Evolutionary conservation across 208 protist species (phyloP).

Genomic region (Tritrichomonas foetus): DNA sequence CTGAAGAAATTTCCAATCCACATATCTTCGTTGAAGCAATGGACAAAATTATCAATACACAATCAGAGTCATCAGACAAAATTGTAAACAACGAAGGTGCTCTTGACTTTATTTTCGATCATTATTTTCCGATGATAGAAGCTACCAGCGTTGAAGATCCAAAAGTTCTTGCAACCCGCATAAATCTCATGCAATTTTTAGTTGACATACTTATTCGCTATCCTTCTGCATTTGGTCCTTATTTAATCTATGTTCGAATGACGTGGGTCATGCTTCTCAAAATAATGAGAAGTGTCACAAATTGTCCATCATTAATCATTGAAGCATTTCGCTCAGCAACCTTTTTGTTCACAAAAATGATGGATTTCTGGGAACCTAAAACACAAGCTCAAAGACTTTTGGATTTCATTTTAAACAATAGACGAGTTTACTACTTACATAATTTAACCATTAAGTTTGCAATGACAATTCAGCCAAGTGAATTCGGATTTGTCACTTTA

Average conservation of each 20-base stretch:
- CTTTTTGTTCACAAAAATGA: neutral
- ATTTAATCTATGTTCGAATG: neutral
- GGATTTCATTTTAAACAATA: neutral
- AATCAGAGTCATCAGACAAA: too few relatives aligned
- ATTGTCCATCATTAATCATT: neutral
- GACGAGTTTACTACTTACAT: neutral
- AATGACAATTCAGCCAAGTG: neutral
- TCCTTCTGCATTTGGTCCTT: neutral
- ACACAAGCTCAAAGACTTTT: neutral
- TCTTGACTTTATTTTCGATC: constrained; percentile 12
- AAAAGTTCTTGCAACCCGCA: neutral
- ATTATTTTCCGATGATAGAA: neutral
- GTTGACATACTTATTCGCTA: neutral
- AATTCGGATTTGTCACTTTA: neutral
- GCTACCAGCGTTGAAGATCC: neutral
- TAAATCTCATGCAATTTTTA: neutral
- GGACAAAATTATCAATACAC: too few relatives aligned
- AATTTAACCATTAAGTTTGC: neutral
- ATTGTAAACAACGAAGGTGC: neutral
- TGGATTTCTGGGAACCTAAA: neutral
- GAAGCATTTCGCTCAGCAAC: neutral
- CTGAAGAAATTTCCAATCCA: neutral
- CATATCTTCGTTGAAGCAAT: too few relatives aligned
- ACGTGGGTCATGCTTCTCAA: neutral
- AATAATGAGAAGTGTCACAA: neutral